phyloP scores from a whole-genome alignment of 2,329 filamentous ascomycete genomes.

The Colletotrichum sublineola region DNA sequence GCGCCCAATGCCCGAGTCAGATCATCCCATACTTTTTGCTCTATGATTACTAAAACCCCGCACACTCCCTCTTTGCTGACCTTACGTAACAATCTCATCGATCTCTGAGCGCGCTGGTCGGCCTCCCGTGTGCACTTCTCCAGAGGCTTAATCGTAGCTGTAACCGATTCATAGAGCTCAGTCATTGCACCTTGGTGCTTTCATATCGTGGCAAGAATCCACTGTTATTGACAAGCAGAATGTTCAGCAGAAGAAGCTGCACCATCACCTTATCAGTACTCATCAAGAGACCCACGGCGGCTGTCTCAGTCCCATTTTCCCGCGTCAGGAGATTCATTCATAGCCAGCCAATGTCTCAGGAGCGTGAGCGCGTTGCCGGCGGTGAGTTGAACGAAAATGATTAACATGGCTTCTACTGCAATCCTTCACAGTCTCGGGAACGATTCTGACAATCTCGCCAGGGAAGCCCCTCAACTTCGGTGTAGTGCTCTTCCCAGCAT shows the following conservation, averaged over 20 bases:
- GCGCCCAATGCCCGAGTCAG: neutral
- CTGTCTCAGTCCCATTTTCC: neutral
- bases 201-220: neutral
- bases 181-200: neutral
- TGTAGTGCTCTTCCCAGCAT: slow-evolving; percentile 53
- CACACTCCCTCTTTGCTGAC: neutral
- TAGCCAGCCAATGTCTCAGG: slow-evolving; percentile 13
- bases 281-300: slow-evolving; percentile 7
- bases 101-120: slow-evolving; percentile 10
- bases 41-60: slow-evolving; percentile 1
- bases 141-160: neutral
- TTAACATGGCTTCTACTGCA: neutral
- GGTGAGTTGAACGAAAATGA: slow-evolving; percentile 14
- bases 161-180: neutral
- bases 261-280: neutral
- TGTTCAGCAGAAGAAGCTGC: slow-evolving; percentile 6
- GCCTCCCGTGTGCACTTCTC: neutral
- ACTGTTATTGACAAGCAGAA: neutral
- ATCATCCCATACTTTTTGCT: neutral
- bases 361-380: neutral
- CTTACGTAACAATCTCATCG: slow-evolving; percentile 14
- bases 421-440: neutral
- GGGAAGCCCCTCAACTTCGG: slow-evolving; percentile 46
- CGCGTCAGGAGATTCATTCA: slow-evolving; percentile 8
- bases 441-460: slow-evolving; percentile 2